Base-by-base conservation (phyloP, 805 yeast species). In the Ogataea ganodermae region DNA sequence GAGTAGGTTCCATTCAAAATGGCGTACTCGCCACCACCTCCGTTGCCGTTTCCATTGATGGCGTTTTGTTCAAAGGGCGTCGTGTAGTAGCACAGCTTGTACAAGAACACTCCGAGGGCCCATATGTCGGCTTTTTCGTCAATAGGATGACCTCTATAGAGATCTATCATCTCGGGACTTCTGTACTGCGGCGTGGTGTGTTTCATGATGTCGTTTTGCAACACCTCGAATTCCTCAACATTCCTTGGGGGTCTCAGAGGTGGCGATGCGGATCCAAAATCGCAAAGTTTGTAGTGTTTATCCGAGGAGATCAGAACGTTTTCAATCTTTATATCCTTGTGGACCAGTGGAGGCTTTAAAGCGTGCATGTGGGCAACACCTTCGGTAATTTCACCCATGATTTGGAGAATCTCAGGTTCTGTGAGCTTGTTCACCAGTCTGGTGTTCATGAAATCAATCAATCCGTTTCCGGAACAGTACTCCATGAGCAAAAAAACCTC, bases 111-210 rank as follows among this genome's bases (percentile, higher is more conserved):
- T 10, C 96, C 96, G 28, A 87, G 63, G 0, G 95, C 96, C 96
- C 96, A 87, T 18, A 87, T 78, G 63, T 87, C 96, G 43, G 89
- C 80, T 63, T 87, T 87, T 61, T 87, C 94, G 65, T 86, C 87
- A 42, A 87, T 81, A 10, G 92, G 85, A 48, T 78, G 75, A 3
- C 88, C 82, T 48, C 79, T 74, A 42, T 79, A 75, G 27, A 87
- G 69, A 59, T 87, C 92, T 24, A 87, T 71, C 94, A 87, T 87
- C 65, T 87, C 96, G 3, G 96, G 96, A 3, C 90, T 74, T 54
- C 95, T 72, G 62, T 87, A 87, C 61, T 87, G 96, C 0, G 95
- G 91, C 0, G 96, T 87, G 1, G 96, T 87, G 65, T 86, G 86
- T 48, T 79, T 83, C 76, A 86, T 68, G 33, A 87, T 76, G 63